A percentile compares a stretch with the other conserved stretches of the same genome.
Conservation (phyloP, 129 eudicot species). For the Centella asiatica region DNA sequence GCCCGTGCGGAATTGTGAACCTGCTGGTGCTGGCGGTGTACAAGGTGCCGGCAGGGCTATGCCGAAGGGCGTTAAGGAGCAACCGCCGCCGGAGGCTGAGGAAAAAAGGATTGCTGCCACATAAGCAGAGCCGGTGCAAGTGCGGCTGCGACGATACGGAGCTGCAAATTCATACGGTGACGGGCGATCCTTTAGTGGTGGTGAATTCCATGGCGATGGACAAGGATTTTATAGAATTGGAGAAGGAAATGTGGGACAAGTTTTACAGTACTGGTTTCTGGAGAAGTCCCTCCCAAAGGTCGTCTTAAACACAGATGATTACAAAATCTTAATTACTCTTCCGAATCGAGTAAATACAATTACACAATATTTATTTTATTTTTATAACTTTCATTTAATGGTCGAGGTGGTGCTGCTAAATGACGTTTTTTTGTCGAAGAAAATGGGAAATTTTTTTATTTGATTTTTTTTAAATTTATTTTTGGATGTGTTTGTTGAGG, state of each 20-base stretch:
- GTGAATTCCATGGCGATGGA: slow-evolving; percentile 25
- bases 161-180: background rate
- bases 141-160: slow-evolving; percentile 26
- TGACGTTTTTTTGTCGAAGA: too few species aligned
- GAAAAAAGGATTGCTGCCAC: slow-evolving; percentile 31
- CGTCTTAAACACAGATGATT: too few species aligned
- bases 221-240: slow-evolving; percentile 42
- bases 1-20: slow-evolving; percentile 54
- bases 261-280: slow-evolving; percentile 66
- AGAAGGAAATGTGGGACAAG: slow-evolving; percentile 64
- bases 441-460: too few species aligned
- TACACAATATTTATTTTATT: too few species aligned
- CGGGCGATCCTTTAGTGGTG: slow-evolving; percentile 9
- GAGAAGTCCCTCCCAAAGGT: slow-evolving; percentile 41
- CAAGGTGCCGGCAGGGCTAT: slow-evolving; percentile 72
- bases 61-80: slow-evolving; percentile 46
- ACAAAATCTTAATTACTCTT: too few species aligned
- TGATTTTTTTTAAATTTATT: too few species aligned
- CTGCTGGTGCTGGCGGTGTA: slow-evolving; percentile 48
- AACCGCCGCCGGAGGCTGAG: slow-evolving; percentile 34
- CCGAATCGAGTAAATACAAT: too few species aligned
- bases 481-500: too few species aligned
- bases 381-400: too few species aligned
- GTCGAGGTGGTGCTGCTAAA: too few species aligned
- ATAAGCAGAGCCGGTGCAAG: background rate